phyloP scores from a whole-genome alignment of 2,329 filamentous ascomycete genomes.

The Pestalotiopsis sp. region DNA sequence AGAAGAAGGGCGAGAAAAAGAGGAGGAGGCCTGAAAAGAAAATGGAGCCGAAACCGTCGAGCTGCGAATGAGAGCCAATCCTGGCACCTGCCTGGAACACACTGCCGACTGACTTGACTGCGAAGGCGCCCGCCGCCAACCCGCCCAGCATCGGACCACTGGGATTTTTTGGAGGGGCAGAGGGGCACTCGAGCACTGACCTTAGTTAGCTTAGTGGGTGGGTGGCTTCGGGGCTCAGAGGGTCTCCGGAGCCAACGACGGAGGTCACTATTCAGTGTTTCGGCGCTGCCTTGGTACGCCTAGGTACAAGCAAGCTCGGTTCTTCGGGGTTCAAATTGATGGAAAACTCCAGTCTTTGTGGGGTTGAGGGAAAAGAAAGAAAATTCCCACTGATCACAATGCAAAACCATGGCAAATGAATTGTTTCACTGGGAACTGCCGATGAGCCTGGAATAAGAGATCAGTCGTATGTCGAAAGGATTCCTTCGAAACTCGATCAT shows the following conservation, averaged over 20 bases:
- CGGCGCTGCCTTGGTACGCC: background rate
- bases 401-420: background rate
- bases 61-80: background rate
- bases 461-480: background rate
- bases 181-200: background rate
- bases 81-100: background rate
- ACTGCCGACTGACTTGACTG: background rate
- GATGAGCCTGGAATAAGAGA: background rate
- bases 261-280: background rate
- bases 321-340: background rate
- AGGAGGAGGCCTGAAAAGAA: constrained; percentile 8
- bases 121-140: background rate
- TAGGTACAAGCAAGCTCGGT: background rate
- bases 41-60: background rate
- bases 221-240: background rate
- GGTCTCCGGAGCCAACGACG: background rate
- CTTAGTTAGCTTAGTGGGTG: background rate
- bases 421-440: background rate
- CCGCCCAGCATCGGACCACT: background rate
- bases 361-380: background rate
- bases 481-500: background rate
- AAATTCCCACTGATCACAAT: background rate
- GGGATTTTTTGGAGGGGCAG: constrained; percentile 2
- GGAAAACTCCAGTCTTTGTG: background rate
- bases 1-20: background rate